A percentile compares a stretch with the other conserved stretches of the same genome.
These are phyloP conservation scores for Penicillium paradoxum DNA, from an alignment of 495 filamentous ascomycete species.

Conservation along the genomic window DNA sequence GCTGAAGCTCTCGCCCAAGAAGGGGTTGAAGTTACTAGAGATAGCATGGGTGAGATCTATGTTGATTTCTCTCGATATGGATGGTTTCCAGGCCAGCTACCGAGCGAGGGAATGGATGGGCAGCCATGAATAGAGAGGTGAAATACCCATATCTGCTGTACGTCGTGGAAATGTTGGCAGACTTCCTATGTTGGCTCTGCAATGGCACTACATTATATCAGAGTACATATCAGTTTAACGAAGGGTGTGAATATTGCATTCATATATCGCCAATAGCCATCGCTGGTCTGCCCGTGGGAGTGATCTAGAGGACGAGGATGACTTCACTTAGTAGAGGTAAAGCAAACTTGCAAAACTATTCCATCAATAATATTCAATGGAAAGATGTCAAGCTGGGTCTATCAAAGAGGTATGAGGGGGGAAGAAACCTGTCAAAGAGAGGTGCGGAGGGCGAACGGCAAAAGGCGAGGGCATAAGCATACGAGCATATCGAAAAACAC, in stretches of 20 bases:
- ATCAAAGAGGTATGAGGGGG: background rate
- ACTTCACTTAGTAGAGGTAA: background rate
- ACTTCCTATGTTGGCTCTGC: background rate
- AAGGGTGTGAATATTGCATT: background rate
- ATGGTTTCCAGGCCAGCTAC: conserved; percentile 63
- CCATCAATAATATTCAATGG: background rate
- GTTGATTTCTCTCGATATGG: conserved; percentile 64
- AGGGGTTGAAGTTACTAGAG: conserved; percentile 61
- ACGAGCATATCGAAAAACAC: background rate
- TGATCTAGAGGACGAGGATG: background rate
- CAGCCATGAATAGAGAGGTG: background rate
- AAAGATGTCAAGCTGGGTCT: background rate
- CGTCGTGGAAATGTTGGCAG: no score
- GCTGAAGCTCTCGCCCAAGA: conserved; percentile 61
- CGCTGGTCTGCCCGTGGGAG: background rate
- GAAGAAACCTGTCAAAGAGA: background rate
- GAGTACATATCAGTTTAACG: background rate
- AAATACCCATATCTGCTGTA: no score
- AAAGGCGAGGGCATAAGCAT: background rate
- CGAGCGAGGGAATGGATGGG: conserved; percentile 30
- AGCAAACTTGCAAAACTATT: background rate
- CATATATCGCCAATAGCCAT: background rate
- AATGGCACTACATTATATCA: background rate
- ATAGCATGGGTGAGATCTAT: conserved; percentile 63
- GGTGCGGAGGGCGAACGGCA: background rate